phyloP scores from a whole-genome alignment of 495 filamentous ascomycete genomes.

The Pyronema omphalodes region DNA sequence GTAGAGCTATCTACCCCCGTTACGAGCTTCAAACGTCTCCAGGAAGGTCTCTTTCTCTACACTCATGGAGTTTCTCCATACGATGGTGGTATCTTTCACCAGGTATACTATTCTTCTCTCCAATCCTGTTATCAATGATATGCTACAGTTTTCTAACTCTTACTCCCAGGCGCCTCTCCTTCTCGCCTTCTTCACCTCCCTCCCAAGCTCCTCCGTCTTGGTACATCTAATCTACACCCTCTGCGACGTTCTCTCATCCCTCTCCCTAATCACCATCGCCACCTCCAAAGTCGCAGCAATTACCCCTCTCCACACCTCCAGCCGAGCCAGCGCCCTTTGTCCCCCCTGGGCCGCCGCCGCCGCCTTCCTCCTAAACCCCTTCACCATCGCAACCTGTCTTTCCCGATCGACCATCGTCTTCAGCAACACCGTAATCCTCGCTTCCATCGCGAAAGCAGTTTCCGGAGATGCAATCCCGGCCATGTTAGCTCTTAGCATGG shows the following conservation, averaged over 20 bases:
- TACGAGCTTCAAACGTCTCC: slow-evolving; percentile 95
- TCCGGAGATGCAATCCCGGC: slow-evolving; percentile 50
- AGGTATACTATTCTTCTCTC: slow-evolving; percentile 31
- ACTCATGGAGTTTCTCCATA: slow-evolving; percentile 93
- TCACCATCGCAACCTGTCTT: slow-evolving; percentile 81
- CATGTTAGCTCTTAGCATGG: slow-evolving; percentile 72
- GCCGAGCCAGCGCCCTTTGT: slow-evolving; percentile 60
- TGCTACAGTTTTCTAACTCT: slow-evolving; percentile 3
- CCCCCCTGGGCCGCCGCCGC: slow-evolving; percentile 60
- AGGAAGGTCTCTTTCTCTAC: slow-evolving; percentile 92
- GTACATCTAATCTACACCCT: slow-evolving; percentile 65
- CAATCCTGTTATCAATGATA: no score
- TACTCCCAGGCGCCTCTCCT: slow-evolving; percentile 57
- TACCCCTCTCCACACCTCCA: slow-evolving; percentile 55
- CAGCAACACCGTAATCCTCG: slow-evolving; percentile 72
- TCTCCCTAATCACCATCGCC: slow-evolving; percentile 66
- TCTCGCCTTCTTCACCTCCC: slow-evolving; percentile 72
- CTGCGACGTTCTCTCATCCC: slow-evolving; percentile 65
- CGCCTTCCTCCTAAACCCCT: slow-evolving; percentile 85
- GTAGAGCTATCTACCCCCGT: slow-evolving; percentile 95
- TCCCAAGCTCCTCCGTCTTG: slow-evolving; percentile 52
- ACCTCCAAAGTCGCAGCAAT: slow-evolving; percentile 59
- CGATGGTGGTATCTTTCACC: slow-evolving; percentile 93
- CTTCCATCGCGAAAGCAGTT: slow-evolving; percentile 69
- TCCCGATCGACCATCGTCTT: slow-evolving; percentile 84